Evolutionary conservation across 352 stramenopile genomes (phyloP), one percentile per base, ranked within the genome.

Genomic region (Phytophthora aleatoria): DNA sequence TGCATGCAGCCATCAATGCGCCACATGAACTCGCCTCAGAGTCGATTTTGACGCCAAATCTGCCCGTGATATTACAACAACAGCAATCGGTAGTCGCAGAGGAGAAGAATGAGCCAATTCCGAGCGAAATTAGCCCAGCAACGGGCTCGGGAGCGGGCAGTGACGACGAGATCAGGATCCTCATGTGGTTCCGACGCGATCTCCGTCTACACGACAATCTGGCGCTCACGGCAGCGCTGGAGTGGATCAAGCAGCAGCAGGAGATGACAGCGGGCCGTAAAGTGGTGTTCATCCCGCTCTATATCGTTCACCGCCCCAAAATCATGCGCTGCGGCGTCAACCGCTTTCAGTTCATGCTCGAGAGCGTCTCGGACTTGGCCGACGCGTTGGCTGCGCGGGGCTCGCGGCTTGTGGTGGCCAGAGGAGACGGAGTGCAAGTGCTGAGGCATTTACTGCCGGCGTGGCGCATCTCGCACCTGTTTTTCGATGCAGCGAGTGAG

Each of bases 181-280:
- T 93, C 48, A 57, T 93, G 45, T 99, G 96, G 96, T 99, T 99
- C 68, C 90, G 97, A 7, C 98, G 98, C 64, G 94, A 97, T 50
- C 76, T 99, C 53, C 81, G 97, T 44, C 74, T 99, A 41, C 93
- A 99, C 73, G 97, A 99, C 78, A 99, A 99, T 76, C 84, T 97
- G 27, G 88, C 90, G 48, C 77, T 99, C 15, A 47, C 94, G 9
- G 79, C 84, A 28, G 91, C 92, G 35, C 74, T 94, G 42, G 42
- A 86, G 28, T 68, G 74, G 38, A 51, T 81, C 27, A 57, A 70
- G 10, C 45, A 60, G 15, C 41, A 69, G 9, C 47, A 69, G 31
- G 20, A 68, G 20, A 33, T 67, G 51, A 43, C 42, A 11, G 36
- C n/a, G 1, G 51, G 47, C 0, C 38, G 15, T 4, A 47, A 49